phyloP scores from a whole-genome alignment of 1,139 yeast genomes.

The Nadsonia starkeyi-henricii region DNA sequence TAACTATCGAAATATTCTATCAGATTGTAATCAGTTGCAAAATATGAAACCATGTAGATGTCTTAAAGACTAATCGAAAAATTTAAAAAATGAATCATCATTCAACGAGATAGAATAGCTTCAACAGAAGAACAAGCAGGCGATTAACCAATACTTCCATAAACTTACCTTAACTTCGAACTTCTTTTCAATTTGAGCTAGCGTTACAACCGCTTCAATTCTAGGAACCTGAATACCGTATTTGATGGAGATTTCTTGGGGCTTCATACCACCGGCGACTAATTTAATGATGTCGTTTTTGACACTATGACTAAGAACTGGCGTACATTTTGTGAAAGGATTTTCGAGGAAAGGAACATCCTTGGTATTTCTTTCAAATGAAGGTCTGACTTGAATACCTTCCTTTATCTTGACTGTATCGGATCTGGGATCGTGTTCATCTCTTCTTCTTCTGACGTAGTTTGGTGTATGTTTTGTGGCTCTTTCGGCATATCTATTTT shows the following conservation, averaged over 20 bases:
- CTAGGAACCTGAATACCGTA: constrained; percentile 74
- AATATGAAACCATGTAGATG: constrained; percentile 43
- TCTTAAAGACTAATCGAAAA: constrained; percentile 80
- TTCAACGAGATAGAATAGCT: constrained; percentile 7
- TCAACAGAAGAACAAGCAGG: too few species aligned
- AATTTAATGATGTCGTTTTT: constrained; percentile 48
- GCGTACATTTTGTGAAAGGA: constrained; percentile 6
- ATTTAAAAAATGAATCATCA: constrained; percentile 33
- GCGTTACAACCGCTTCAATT: constrained; percentile 68
- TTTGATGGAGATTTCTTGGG: constrained; percentile 66
- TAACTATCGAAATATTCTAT: neutral
- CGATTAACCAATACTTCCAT: neutral
- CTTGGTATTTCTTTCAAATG: neutral
- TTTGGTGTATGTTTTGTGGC: constrained; percentile 3
- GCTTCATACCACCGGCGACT: constrained; percentile 38
- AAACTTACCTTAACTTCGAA: constrained; percentile 51
- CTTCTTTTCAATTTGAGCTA: constrained; percentile 48
- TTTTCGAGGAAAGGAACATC: constrained; percentile 3
- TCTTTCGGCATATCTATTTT: constrained; percentile 3
- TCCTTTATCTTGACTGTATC: constrained; percentile 1
- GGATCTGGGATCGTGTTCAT: constrained; percentile 1
- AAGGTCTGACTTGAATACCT: neutral
- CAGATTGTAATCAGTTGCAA: constrained; percentile 11
- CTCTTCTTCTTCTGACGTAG: constrained; percentile 1
- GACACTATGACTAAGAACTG: constrained; percentile 1